Percentiles rank a stretch among this genome's conserved stretches.
These are phyloP conservation scores for Pythium brachiatum DNA, from an alignment of 352 stramenopile genomes.

Conservation along the genomic window DNA sequence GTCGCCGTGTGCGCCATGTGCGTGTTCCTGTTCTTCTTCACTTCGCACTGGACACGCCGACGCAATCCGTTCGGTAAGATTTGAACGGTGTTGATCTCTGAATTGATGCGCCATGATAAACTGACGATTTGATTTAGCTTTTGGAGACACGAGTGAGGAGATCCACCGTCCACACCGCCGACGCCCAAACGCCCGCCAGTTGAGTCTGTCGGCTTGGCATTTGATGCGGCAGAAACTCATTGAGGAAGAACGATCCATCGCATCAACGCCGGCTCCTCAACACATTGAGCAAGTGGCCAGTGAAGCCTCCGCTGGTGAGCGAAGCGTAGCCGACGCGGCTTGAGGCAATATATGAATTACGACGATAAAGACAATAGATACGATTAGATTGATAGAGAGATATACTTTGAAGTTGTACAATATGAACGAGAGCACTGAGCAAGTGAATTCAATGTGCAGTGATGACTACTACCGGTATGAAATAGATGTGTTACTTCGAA, in stretches of 20 bases:
- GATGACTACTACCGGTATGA: no score
- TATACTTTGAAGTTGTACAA: no score
- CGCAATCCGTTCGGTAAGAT: not conserved
- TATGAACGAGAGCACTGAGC: no score
- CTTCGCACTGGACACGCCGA: constrained; percentile 4
- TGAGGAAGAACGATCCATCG: constrained; percentile 3
- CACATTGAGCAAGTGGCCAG: not conserved
- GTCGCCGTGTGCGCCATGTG: not conserved
- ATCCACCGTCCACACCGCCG: not conserved
- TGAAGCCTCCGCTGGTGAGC: not conserved
- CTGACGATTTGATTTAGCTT: not conserved
- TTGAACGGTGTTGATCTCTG: no score
- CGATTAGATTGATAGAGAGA: no score
- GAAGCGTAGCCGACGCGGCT: not conserved
- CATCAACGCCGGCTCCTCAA: not conserved
- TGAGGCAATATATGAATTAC: no score
- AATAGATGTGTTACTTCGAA: no score
- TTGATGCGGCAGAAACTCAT: constrained; percentile 22
- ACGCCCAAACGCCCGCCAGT: not conserved
- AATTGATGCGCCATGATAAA: no score
- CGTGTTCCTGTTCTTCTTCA: constrained; percentile 15
- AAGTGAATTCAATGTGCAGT: no score
- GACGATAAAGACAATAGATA: no score
- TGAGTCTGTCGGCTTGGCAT: constrained; percentile 10
- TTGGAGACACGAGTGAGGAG: not conserved